Evolutionary conservation across 1,284 basidiomycete species (phyloP).

Genomic region (Stereum hirsutum): DNA sequence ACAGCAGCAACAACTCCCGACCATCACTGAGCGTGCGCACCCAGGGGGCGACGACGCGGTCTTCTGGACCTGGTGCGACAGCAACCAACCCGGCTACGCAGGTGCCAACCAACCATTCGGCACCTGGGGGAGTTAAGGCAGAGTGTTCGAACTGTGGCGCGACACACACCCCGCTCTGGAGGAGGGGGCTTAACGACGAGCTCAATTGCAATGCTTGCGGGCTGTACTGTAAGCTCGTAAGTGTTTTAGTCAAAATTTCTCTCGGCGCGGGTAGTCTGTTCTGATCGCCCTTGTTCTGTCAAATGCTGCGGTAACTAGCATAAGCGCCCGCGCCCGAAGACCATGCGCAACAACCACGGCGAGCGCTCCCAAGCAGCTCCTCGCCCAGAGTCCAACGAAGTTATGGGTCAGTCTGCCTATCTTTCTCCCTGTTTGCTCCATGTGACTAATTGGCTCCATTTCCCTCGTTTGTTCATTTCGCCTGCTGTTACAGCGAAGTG

Average conservation of each 20-base stretch:
- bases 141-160: slow-evolving; percentile 80
- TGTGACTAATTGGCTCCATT: not conserved
- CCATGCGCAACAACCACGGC: slow-evolving; percentile 66
- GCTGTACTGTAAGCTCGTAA: slow-evolving; percentile 68
- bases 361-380: slow-evolving; percentile 55
- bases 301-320: slow-evolving; percentile 33
- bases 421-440: slow-evolving; percentile 11
- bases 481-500: slow-evolving; percentile 54
- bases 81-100: slow-evolving; percentile 40
- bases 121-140: slow-evolving; percentile 72
- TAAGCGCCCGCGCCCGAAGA: slow-evolving; percentile 77
- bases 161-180: slow-evolving; percentile 76
- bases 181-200: slow-evolving; percentile 74
- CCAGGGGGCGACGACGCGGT: slow-evolving; percentile 30
- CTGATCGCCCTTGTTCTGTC: not conserved
- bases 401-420: slow-evolving; percentile 21
- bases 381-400: slow-evolving; percentile 37
- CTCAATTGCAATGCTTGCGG: slow-evolving; percentile 80
- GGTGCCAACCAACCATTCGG: slow-evolving; percentile 25
- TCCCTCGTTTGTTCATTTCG: not conserved
- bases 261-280: slow-evolving; percentile 4
- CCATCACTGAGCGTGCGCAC: slow-evolving; percentile 51
- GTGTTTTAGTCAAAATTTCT: slow-evolving; percentile 18
- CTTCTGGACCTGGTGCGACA: slow-evolving; percentile 53
- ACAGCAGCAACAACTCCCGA: too few species aligned